A percentile compares a stretch with the other conserved stretches of the same genome.
phyloP scores from a whole-genome alignment of 768 basidiomycete species.

The Boletellus ananiceps region DNA sequence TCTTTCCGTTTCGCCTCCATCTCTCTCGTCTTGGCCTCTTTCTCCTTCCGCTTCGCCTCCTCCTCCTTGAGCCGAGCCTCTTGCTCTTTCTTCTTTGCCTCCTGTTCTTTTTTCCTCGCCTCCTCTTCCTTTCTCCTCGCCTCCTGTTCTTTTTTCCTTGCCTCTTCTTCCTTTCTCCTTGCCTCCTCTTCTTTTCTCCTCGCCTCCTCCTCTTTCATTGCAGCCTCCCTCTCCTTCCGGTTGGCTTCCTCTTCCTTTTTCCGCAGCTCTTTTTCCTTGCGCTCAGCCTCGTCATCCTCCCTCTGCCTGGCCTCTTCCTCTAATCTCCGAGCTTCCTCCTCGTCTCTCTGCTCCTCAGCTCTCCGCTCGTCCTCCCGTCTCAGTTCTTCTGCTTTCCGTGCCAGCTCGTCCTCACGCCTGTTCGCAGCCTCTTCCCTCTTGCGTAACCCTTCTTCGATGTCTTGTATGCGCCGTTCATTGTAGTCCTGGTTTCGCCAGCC shows the following conservation, averaged over 20 bases:
- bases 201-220: conserved; percentile 23
- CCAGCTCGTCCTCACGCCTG: conserved; percentile 31
- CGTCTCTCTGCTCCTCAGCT: conserved; percentile 1
- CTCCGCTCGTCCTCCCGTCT: conserved; percentile 26
- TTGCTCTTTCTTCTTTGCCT: too few species aligned
- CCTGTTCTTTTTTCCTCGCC: conserved; percentile 10
- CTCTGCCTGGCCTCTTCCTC: conserved; percentile 27
- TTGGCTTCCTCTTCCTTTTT: conserved; percentile 32
- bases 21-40: too few species aligned
- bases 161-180: conserved; percentile 19
- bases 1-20: too few species aligned
- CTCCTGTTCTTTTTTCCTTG: conserved; percentile 17
- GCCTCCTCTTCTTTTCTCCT: conserved; percentile 25
- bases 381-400: conserved; percentile 35
- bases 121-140: conserved; percentile 22
- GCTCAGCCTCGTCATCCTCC: conserved; percentile 23
- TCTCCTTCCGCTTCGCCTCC: too few species aligned
- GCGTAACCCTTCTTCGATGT: conserved; percentile 29
- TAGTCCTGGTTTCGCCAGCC: conserved; percentile 29
- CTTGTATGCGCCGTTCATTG: conserved; percentile 30
- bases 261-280: conserved; percentile 26
- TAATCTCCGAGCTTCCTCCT: conserved; percentile 22
- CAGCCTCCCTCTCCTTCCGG: conserved; percentile 26
- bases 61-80: too few species aligned
- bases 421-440: conserved; percentile 33